Base-by-base conservation (phyloP, 345 rosid genomes). In the Lepidium africanum region DNA sequence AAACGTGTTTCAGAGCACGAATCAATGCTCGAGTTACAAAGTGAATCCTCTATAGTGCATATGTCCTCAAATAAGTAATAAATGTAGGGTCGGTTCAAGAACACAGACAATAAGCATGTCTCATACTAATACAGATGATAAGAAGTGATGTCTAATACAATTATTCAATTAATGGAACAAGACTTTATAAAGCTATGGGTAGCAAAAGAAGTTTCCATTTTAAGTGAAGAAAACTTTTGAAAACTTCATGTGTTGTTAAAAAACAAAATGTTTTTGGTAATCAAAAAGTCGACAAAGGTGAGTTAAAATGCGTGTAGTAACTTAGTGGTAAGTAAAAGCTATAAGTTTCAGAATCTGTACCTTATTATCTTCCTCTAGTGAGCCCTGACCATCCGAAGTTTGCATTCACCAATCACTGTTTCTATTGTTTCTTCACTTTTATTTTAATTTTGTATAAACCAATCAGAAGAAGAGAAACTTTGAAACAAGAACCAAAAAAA, bases 191-290 rank as follows among this genome's bases (percentile, higher is more conserved):
- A 74, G 78, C 64, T 68, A 51, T 3, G 72, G 63, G 72, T 66
- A 49, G 49, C 49, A 74, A 67, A 51, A 59, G 72, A 66, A 74
- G 73, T 74, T 74, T 74, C 77, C 39, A 51, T 59, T 66, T 59
- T 25, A 59, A 53, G 73, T 52, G 72, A 67, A 42, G 27, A 67
- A 67, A 46, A 40, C 60, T 69, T 75, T 75, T 55, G 3, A 63
- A 75, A 45, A 9, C 42, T 69, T 55, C 70, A 69, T 32, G 74
- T 68, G 53, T 67, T 62, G 64, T 10, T 32, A 74, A 61, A 53
- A 47, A 45, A 39, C 60, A 30, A 37, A 53, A 52, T 7, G 0
- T 45, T 47, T 67, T 61, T 60, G 64, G 78, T 38, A 60, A 61
- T 53, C 9, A 41, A 43, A n/a, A 42, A 42, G 42, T 66, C 52